A percentile compares a stretch with the other conserved stretches of the same genome.
Conservation (phyloP, 805 yeast species). For the Saccharomycopsis malanga region DNA sequence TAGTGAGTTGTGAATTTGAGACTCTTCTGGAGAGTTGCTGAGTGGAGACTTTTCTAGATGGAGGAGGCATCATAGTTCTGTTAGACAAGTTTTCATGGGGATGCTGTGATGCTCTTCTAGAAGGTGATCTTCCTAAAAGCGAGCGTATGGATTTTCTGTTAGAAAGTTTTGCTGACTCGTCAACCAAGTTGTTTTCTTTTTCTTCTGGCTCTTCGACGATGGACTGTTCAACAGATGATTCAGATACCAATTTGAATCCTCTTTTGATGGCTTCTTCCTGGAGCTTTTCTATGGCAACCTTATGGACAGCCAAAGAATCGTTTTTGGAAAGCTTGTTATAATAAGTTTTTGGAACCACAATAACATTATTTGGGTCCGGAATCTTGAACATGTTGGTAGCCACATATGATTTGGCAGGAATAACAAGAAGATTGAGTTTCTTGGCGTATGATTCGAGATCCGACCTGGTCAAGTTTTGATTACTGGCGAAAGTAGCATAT, state of each 20-base stretch:
- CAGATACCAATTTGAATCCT: conserved; percentile 30
- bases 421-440: conserved; percentile 41
- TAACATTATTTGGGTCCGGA: conserved; percentile 51
- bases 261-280: conserved; percentile 41
- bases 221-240: background rate
- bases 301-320: conserved; percentile 38
- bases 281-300: conserved; percentile 39
- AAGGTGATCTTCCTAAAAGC: conserved; percentile 11
- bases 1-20: conserved; percentile 15
- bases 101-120: background rate
- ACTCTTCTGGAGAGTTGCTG: background rate
- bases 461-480: conserved; percentile 21
- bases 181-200: background rate
- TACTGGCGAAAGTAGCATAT: conserved; percentile 24
- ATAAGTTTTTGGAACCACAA: conserved; percentile 57
- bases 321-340: conserved; percentile 49
- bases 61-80: conserved; percentile 9
- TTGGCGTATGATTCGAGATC: conserved; percentile 37
- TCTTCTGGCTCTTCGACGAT: background rate
- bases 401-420: conserved; percentile 54
- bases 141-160: conserved; percentile 17
- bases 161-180: background rate
- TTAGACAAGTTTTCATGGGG: background rate
- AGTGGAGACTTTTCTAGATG: conserved; percentile 13
- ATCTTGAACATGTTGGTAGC: conserved; percentile 53